Evolutionary conservation across 2,329 filamentous ascomycete genomes (phyloP), one percentile per base, ranked within the genome.

Genomic region (Fusarium brachygibbosum): DNA sequence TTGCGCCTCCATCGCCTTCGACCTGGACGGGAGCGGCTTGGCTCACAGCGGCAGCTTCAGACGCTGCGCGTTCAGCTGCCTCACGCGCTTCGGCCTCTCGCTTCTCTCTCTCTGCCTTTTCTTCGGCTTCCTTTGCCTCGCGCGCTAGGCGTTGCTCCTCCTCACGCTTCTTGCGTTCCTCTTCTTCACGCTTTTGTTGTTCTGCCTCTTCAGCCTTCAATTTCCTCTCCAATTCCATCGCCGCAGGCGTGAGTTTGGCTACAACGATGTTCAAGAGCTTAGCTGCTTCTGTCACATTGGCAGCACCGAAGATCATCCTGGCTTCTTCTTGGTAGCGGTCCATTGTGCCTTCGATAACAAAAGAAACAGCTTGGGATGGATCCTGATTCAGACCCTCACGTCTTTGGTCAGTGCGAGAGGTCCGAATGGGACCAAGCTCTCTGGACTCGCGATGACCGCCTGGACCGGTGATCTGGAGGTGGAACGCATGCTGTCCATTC

Each of bases 281-380:
- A 4, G 90, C 87, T 76, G 92, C 92, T 49, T 97, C 94, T 5
- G 87, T 77, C 53, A 66, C 58, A 49, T 90, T 87, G 49, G 82
- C 84, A 23, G 84, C 80, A 28, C 92, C 92, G 78, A 96, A 98
- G 1, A 98, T 85, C 78, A 99, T 90, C 68, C 91, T 90, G 11
- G 94, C 91, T 78, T 98, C 97, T 76, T 98, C 93, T 76, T 92
- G 88, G 91, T 97, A 99, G 65, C 96, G 90, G 54, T 87, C 85
- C 57, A 86, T 83, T 2, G 96, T 98, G 11, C 88, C 85, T 37
- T 89, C 87, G 11, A 93, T 85, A 21, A 85, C 82, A 77, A 98
- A 98, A 4, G 89, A 83, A 28, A 94, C 90, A 14, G 93, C 91
- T 71, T 92, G 90, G n/a, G 88, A 84, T 14, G 91, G 91, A 59